Percentiles rank a stretch among this genome's conserved stretches.
phyloP scores from a whole-genome alignment of 768 basidiomycete species.

The Hemileccinum rubropunctum region DNA sequence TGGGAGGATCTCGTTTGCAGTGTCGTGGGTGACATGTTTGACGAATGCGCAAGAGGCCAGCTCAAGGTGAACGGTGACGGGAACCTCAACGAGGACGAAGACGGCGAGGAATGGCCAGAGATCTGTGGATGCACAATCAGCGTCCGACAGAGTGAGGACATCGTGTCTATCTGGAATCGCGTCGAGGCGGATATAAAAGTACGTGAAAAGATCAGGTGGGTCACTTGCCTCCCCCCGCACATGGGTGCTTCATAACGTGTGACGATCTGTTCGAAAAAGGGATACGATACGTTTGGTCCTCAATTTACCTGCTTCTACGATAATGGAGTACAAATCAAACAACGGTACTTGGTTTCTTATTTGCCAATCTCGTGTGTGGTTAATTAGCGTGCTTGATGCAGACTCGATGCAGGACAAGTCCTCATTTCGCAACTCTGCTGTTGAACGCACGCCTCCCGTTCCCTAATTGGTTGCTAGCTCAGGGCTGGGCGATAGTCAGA shows the following conservation, averaged over 20 bases:
- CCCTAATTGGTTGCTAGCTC: conserved; percentile 9
- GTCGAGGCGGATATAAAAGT: conserved; percentile 73
- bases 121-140: conserved; percentile 96
- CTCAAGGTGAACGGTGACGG: conserved; percentile 30
- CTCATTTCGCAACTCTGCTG: conserved; percentile 70
- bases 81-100: conserved; percentile 36
- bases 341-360: conserved; percentile 48
- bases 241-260: not conserved
- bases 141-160: conserved; percentile 91
- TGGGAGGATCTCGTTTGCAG: conserved; percentile 91
- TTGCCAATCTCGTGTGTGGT: not conserved
- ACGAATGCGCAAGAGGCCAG: conserved; percentile 47
- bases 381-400: conserved; percentile 27
- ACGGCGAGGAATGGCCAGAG: conserved; percentile 60
- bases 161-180: conserved; percentile 90
- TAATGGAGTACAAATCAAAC: conserved; percentile 95
- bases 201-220: conserved; percentile 80
- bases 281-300: conserved; percentile 78
- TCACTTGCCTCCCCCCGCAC: conserved; percentile 33
- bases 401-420: conserved; percentile 90
- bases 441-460: conserved; percentile 40
- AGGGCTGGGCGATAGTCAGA: not conserved
- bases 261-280: conserved; percentile 37
- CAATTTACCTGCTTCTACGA: conserved; percentile 69
- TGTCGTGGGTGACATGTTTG: conserved; percentile 88